These are phyloP conservation scores for Nemania diffusa DNA, from an alignment of 2,329 filamentous ascomycete genomes.

Conservation along the genomic window DNA sequence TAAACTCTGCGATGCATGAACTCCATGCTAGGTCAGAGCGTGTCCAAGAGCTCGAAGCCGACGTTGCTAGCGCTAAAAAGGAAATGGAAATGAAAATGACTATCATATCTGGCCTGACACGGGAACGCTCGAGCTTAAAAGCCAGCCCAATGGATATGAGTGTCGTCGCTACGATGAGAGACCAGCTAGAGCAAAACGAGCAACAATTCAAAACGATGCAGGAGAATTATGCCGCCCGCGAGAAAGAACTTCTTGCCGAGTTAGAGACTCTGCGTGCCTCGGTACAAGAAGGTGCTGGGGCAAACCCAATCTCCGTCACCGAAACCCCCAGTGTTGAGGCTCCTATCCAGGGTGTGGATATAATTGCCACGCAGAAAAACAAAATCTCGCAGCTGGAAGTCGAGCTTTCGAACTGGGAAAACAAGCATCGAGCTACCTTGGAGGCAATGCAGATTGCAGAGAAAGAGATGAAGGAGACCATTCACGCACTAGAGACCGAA, in stretches of 20 bases:
- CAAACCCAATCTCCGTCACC: slow-evolving; percentile 32
- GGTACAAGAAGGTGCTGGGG: slow-evolving; percentile 52
- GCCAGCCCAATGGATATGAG: slow-evolving; percentile 88
- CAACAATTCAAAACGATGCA: slow-evolving; percentile 79
- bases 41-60: slow-evolving; percentile 88
- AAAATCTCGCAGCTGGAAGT: slow-evolving; percentile 74
- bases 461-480: slow-evolving; percentile 75
- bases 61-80: slow-evolving; percentile 84
- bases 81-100: slow-evolving; percentile 98
- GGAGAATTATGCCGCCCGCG: slow-evolving; percentile 75
- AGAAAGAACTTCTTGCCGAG: slow-evolving; percentile 78
- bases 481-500: slow-evolving; percentile 76
- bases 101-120: slow-evolving; percentile 92
- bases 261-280: slow-evolving; percentile 73
- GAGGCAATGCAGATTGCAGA: slow-evolving; percentile 78
- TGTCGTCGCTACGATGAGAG: slow-evolving; percentile 84
- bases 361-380: slow-evolving; percentile 59
- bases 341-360: slow-evolving; percentile 46
- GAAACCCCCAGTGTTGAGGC: slow-evolving; percentile 47
- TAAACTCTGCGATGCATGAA: slow-evolving; percentile 93
- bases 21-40: slow-evolving; percentile 87
- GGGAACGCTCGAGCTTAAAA: slow-evolving; percentile 91
- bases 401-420: slow-evolving; percentile 79
- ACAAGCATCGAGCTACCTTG: slow-evolving; percentile 77
- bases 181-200: slow-evolving; percentile 89